Evolutionary conservation across 2,329 filamentous ascomycete genomes (phyloP).

Genomic region (Cladosporium sp.): DNA sequence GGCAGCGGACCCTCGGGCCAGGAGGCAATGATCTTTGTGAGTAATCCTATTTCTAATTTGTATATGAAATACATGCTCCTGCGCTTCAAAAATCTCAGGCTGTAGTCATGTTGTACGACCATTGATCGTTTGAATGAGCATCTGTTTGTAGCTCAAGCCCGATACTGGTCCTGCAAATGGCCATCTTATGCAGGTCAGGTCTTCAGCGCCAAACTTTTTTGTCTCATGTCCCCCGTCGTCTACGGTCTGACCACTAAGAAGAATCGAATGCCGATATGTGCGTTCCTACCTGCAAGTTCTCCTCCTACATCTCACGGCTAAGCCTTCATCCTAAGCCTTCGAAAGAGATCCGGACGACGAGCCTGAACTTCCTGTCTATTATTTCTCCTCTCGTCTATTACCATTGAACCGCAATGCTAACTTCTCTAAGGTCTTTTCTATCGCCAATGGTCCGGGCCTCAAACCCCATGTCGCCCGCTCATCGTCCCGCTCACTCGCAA

Average conservation of each 20-base stretch:
- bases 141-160: neutral
- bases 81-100: neutral
- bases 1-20: conserved; percentile 76
- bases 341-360: neutral
- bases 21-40: conserved; percentile 47
- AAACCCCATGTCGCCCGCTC: neutral
- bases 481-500: neutral
- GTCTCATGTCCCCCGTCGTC: too few species aligned
- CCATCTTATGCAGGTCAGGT: neutral
- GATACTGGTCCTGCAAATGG: neutral
- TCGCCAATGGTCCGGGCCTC: neutral
- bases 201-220: too few species aligned
- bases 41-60: neutral
- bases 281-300: neutral
- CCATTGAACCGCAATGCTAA: neutral
- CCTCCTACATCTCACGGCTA: neutral
- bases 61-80: neutral
- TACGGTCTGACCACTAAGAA: neutral
- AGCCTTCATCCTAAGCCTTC: neutral
- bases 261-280: too few species aligned
- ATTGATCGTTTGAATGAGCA: neutral
- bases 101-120: neutral
- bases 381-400: neutral
- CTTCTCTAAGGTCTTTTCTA: neutral
- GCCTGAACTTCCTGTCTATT: neutral